Conservation (phyloP, 306 rosid genomes). For the Cyclanthera cordifolia region DNA sequence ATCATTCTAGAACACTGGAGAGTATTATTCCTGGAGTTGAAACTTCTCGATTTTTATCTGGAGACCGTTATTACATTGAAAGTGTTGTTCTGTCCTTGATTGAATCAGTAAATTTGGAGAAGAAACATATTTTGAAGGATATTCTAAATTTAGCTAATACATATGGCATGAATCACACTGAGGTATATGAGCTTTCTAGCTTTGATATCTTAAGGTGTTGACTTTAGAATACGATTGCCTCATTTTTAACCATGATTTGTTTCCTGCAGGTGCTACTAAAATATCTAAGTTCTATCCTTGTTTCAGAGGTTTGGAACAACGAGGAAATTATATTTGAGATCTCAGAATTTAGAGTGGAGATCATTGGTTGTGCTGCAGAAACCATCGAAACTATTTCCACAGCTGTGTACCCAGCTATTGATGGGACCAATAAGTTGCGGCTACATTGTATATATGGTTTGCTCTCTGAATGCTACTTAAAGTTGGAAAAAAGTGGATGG, state of each 20-base stretch:
- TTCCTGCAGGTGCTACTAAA: constrained; percentile 65
- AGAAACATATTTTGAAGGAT: constrained; percentile 68
- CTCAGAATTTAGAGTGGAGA: constrained; percentile 45
- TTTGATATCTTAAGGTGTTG: constrained; percentile 6
- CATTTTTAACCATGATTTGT: constrained; percentile 11
- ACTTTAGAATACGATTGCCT: constrained; percentile 11
- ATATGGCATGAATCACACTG: constrained; percentile 51
- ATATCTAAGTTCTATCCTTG: constrained; percentile 55
- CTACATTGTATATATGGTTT: constrained; percentile 64
- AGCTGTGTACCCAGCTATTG: constrained; percentile 62
- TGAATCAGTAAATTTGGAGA: constrained; percentile 64
- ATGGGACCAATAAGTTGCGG: constrained; percentile 75
- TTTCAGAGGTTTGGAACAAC: constrained; percentile 79
- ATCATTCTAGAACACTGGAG: constrained; percentile 66
- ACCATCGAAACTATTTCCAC: constrained; percentile 57
- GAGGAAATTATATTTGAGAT: constrained; percentile 72
- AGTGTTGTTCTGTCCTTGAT: constrained; percentile 58
- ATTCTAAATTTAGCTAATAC: constrained; percentile 57
- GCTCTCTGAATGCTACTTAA: constrained; percentile 69
- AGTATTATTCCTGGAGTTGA: constrained; percentile 84
- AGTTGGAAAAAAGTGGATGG: constrained; percentile 45
- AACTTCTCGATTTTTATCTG: constrained; percentile 70
- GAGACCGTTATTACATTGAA: constrained; percentile 58
- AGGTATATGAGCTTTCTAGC: constrained; percentile 44
- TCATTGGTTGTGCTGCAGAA: constrained; percentile 42